Base-by-base conservation (phyloP, 805 yeast genomes). In the Suhomyces tanzawaensis region DNA sequence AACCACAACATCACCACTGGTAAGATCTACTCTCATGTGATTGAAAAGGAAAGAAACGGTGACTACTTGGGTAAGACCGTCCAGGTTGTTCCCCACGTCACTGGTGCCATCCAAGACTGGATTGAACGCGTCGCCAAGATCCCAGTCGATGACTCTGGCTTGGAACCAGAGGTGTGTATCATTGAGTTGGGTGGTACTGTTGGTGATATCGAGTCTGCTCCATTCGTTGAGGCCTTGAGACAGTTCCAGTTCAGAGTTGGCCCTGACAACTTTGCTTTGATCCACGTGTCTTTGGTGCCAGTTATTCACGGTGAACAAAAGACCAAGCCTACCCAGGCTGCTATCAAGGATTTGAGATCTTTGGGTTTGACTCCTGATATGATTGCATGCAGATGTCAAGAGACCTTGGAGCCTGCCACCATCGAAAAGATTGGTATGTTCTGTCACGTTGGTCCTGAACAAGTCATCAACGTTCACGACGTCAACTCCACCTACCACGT, bases 301-400 rank as follows among this genome's bases (percentile, higher is more conserved):
- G 98, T 93, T 34, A 91, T 93, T 57, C 95, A 90, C 53, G 99
- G 98, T 46, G 99, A 93, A 72, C 96, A 93, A 66, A 93, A 93
- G 76, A 93, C 99, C 29, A 93, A 93, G 68, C 99, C 99, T 42
- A 93, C 99, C 9, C 99, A 93, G 71, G 99, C 98, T 47, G 99
- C 99, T 33, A 85, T 93, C 58, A 88, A 89, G 64, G 99, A 93
- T 64, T 77, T 93, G 66, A 84, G 99, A 69, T 85, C 96, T 32
- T 71, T 91, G 44, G 99, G 99, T 55, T 77, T 93, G 61, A 79
- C 82, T 26, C 98, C 98, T 15, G 98, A 93, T 64, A 83, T 93
- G 80, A 88, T 93, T 69, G 99, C 98, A 41, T 91, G 98, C 72
- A 81, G 99, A 72, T 93, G 99, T 72, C 75, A 87, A 36, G 85